These are phyloP conservation scores for Creolimax fragrantissima DNA, from an alignment of 78 protist genomes.

Conservation along the genomic window DNA sequence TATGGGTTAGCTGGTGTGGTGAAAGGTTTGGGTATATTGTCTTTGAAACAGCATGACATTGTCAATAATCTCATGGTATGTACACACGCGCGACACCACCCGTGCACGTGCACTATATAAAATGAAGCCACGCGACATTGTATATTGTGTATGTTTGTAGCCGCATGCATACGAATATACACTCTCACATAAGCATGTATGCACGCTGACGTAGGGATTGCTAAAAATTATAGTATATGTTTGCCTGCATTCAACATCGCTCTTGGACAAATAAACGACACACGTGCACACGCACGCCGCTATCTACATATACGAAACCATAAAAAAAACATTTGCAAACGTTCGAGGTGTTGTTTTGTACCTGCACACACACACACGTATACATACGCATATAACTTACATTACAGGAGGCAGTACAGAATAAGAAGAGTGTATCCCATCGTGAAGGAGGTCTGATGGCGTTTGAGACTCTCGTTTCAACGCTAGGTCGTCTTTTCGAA, in stretches of 20 bases:
- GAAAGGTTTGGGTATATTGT: conserved; percentile 68
- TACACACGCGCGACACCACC: not conserved
- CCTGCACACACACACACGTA: not conserved
- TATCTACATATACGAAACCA: not conserved
- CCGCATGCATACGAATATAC: not conserved
- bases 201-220: not conserved
- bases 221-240: too few species aligned
- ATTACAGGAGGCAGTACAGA: not conserved
- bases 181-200: not conserved
- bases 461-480: conserved; percentile 40
- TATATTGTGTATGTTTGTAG: not conserved
- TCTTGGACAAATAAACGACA: too few species aligned
- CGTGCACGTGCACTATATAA: not conserved
- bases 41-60: conserved; percentile 53
- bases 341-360: not conserved
- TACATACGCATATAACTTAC: not conserved
- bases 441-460: conserved; percentile 80
- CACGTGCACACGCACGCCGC: not conserved
- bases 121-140: not conserved
- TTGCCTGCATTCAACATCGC: too few species aligned
- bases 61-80: conserved; percentile 38
- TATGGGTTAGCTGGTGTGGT: conserved; percentile 82
- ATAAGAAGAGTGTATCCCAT: not conserved
- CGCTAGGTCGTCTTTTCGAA: conserved; percentile 80
- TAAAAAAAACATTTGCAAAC: too few species aligned